A percentile compares a stretch with the other conserved stretches of the same genome.
phyloP scores from a whole-genome alignment of 805 yeast species.

The Metschnikowia aberdeeniae region DNA sequence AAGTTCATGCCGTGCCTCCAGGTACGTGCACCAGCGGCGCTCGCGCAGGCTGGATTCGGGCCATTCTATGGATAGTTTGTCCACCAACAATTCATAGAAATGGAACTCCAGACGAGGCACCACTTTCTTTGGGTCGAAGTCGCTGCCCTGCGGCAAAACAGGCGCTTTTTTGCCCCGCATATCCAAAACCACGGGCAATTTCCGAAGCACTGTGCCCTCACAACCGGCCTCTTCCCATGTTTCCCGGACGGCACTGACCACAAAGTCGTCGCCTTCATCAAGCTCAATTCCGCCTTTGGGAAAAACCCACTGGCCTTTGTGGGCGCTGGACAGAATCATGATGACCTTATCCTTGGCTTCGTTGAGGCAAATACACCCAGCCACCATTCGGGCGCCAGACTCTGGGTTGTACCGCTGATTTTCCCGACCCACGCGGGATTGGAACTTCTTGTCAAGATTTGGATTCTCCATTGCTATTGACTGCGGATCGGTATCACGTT shows the following conservation, averaged over 20 bases:
- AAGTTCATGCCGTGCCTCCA: constrained; percentile 63
- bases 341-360: constrained; percentile 56
- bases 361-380: constrained; percentile 82
- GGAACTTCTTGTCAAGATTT: constrained; percentile 7
- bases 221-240: constrained; percentile 99
- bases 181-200: constrained; percentile 68
- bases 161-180: constrained; percentile 39
- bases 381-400: constrained; percentile 81
- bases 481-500: no score
- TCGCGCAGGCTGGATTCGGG: constrained; percentile 68
- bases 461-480: background rate
- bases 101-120: constrained; percentile 85
- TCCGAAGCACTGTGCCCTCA: constrained; percentile 52
- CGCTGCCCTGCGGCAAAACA: constrained; percentile 26
- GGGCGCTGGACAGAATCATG: constrained; percentile 72
- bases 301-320: constrained; percentile 71
- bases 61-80: constrained; percentile 55
- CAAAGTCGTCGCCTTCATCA: constrained; percentile 60
- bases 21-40: constrained; percentile 71
- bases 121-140: constrained; percentile 32
- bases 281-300: constrained; percentile 95
- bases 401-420: constrained; percentile 55
- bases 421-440: constrained; percentile 49
- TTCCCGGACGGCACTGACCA: constrained; percentile 69
- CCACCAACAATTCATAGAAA: constrained; percentile 72